Evolutionary conservation across 2,329 filamentous ascomycete genomes (phyloP).

Genomic region (Aspergillus awamori): DNA sequence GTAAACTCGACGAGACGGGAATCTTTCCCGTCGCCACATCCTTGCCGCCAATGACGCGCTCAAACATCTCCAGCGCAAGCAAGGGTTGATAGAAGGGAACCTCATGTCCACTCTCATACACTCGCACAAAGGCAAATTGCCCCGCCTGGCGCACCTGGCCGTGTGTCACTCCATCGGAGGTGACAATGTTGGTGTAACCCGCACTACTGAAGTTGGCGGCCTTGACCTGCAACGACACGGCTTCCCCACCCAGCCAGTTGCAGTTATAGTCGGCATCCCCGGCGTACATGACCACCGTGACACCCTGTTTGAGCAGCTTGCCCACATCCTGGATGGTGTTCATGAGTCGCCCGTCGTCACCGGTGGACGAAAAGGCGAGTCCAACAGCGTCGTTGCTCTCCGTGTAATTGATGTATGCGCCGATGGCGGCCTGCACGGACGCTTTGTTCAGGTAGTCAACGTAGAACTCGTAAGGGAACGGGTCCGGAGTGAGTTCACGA

Average conservation of each 20-base stretch:
- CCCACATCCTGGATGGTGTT: slow-evolving; percentile 3
- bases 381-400: slow-evolving; percentile 13
- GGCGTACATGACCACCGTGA: slow-evolving; percentile 11
- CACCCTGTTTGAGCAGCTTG: slow-evolving; percentile 7
- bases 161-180: slow-evolving; percentile 8
- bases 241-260: slow-evolving; percentile 14
- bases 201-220: not conserved
- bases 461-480: slow-evolving; percentile 12
- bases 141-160: slow-evolving; percentile 14
- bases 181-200: slow-evolving; percentile 11
- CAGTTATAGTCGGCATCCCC: slow-evolving; percentile 14
- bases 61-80: slow-evolving; percentile 9
- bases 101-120: slow-evolving; percentile 14
- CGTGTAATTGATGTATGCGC: slow-evolving; percentile 10
- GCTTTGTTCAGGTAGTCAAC: slow-evolving; percentile 11
- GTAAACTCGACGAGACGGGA: not conserved
- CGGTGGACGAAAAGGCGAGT: slow-evolving; percentile 9
- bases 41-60: slow-evolving; percentile 7
- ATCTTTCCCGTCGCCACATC: slow-evolving; percentile 5
- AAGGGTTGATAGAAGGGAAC: slow-evolving; percentile 14
- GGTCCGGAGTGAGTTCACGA: slow-evolving; percentile 12
- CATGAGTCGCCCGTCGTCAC: slow-evolving; percentile 13
- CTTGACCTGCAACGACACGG: slow-evolving; percentile 5
- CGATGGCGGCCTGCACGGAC: slow-evolving; percentile 10
- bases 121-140: slow-evolving; percentile 6